Base-by-base conservation (phyloP, 306 rosid genomes). In the Quercus engelmannii region DNA sequence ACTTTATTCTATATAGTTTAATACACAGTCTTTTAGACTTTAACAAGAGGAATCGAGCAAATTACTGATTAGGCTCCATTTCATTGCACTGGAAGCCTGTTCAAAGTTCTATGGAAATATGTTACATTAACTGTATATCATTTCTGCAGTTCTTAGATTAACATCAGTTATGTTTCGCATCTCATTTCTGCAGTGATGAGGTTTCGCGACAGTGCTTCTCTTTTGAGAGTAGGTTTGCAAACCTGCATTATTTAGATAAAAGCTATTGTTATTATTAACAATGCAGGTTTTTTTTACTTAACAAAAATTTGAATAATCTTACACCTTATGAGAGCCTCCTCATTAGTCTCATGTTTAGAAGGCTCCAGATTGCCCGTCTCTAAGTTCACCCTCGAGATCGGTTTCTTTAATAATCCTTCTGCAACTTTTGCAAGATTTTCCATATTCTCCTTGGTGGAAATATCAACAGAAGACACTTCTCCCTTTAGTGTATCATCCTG, bases 271-370 rank as follows among this genome's bases (percentile, higher is more conserved):
- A 58, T 5, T 25, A 31, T 26, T 28, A 30, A 30, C 18, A 21
- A 18, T 6, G 31, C 12, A 30, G 49, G 7, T 65, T 64, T 33
- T 10, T 33, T 31, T 43, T 11, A 43, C 13, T 43, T 9, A 1
- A 0, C 51, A 43, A 43, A 43, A 43, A 43, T 9, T 43, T 7
- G 51, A 43, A 11, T 20, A 57, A 38, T 23, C 12, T 26, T 5
- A 73, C 30, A 74, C 87, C 73, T 77, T 49, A 5, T 74, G 3
- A 84, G 73, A 23, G 88, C 88, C 11, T 81, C 61, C 51, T 69
- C 73, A 62, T 84, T 80, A 19, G 71, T 77, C 55, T 57, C 85
- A 63, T 33, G 63, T 13, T 23, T 17, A 4, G 26, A 6, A 21
- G 77, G 30, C 76, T 81, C 83, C 5, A 55, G 63, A 30, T 35